Conservation (phyloP, 768 basidiomycete species). For the Leucocoprinus birnbaumii region DNA sequence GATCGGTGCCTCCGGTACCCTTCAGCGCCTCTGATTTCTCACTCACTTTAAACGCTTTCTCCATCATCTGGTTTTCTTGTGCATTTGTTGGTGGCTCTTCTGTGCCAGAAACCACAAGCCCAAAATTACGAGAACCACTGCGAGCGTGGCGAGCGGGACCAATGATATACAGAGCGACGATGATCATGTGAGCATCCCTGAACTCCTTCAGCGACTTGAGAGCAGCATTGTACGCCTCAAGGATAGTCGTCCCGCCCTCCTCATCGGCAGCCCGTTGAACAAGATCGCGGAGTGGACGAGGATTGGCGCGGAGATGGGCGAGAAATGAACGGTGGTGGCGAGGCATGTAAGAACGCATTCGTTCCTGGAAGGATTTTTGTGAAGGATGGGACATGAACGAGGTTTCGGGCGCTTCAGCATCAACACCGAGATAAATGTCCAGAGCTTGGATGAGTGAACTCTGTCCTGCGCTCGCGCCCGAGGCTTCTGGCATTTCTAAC, state of each 20-base stretch:
- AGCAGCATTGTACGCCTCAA: constrained; percentile 61
- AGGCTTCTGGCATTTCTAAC: constrained; percentile 48
- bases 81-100: constrained; percentile 5
- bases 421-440: constrained; percentile 70
- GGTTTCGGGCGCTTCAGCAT: constrained; percentile 19
- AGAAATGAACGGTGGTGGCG: constrained; percentile 78
- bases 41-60: constrained; percentile 13
- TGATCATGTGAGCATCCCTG: constrained; percentile 73
- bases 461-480: constrained; percentile 83
- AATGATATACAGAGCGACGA: constrained; percentile 74
- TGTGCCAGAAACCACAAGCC: background rate
- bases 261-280: constrained; percentile 27
- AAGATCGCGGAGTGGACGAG: constrained; percentile 58
- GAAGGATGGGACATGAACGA: constrained; percentile 11
- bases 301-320: constrained; percentile 56
- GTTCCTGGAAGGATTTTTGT: constrained; percentile 50
- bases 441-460: constrained; percentile 73
- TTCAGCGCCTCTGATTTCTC: constrained; percentile 33
- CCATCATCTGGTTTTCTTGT: background rate
- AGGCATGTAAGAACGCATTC: constrained; percentile 85
- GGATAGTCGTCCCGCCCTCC: constrained; percentile 25
- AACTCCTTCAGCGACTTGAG: constrained; percentile 67
- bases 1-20: constrained; percentile 78
- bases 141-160: constrained; percentile 48
- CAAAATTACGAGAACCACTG: background rate